These are phyloP conservation scores for Fusarium oligoseptatum DNA, from an alignment of 2,329 filamentous ascomycete species.

Conservation along the genomic window DNA sequence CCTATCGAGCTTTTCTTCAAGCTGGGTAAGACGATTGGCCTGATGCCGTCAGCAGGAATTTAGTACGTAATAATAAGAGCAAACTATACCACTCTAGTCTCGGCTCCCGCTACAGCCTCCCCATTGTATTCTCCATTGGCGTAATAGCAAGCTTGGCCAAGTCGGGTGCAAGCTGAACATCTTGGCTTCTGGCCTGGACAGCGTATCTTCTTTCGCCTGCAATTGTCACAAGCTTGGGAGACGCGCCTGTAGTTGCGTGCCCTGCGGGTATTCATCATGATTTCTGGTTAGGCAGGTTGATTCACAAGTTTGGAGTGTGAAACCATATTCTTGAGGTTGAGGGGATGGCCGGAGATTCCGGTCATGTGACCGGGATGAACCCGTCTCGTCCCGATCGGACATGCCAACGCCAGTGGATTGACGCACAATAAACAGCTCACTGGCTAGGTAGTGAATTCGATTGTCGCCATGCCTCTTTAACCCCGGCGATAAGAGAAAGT, in stretches of 20 bases:
- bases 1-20: constrained; percentile 32
- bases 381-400: background rate
- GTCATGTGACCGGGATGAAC: background rate
- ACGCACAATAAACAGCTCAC: no score
- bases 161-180: constrained; percentile 30
- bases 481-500: background rate
- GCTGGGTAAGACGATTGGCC: constrained; percentile 22
- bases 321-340: background rate
- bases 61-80: rapidly evolving
- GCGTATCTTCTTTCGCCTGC: constrained; percentile 32
- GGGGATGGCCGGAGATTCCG: background rate
- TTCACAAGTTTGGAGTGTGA: background rate
- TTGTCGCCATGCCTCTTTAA: background rate
- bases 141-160: constrained; percentile 22
- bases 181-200: constrained; percentile 29
- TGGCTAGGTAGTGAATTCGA: background rate
- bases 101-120: background rate
- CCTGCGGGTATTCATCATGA: background rate
- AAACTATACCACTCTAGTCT: constrained; percentile 4
- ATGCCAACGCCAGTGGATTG: background rate
- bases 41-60: background rate
- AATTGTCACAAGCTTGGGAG: background rate
- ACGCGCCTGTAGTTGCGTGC: background rate
- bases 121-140: background rate
- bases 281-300: background rate